phyloP scores from a whole-genome alignment of 2,329 filamentous ascomycete genomes.

The Apiospora marii region DNA sequence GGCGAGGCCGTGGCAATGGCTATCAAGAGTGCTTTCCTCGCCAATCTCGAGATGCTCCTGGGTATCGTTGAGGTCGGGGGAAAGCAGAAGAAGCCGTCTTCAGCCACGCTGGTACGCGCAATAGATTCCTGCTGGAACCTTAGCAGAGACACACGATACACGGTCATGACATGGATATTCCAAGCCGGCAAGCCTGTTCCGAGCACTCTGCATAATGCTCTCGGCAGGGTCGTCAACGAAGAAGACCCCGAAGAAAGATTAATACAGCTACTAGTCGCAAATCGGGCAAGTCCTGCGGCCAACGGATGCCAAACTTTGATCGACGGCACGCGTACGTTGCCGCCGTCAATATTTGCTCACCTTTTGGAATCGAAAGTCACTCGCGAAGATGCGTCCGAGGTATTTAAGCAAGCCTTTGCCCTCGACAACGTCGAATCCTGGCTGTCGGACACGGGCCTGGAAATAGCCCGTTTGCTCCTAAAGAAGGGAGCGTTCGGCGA shows the following conservation, averaged over 20 bases:
- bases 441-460: conserved; percentile 56
- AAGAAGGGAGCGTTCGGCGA: conserved; percentile 57
- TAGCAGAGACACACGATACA: conserved; percentile 55
- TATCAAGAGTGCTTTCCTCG: conserved; percentile 58
- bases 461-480: conserved; percentile 57
- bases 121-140: conserved; percentile 64
- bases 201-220: conserved; percentile 58
- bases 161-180: conserved; percentile 59
- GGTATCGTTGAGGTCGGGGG: conserved; percentile 52
- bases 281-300: conserved; percentile 60
- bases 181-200: conserved; percentile 56
- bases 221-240: conserved; percentile 62
- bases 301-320: conserved; percentile 62
- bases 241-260: conserved; percentile 57
- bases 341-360: conserved; percentile 49
- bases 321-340: conserved; percentile 53
- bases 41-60: conserved; percentile 59
- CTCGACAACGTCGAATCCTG: conserved; percentile 50
- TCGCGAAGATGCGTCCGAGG: conserved; percentile 51
- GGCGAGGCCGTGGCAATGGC: conserved; percentile 65
- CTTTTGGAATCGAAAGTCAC: conserved; percentile 53
- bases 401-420: conserved; percentile 55
- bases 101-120: conserved; percentile 55
- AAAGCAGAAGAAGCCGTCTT: conserved; percentile 55
- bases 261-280: conserved; percentile 55